A percentile compares a stretch with the other conserved stretches of the same genome.
These are phyloP conservation scores for Heliosperma pusillum DNA, from an alignment of 148 eudicot genomes.

Conservation along the genomic window DNA sequence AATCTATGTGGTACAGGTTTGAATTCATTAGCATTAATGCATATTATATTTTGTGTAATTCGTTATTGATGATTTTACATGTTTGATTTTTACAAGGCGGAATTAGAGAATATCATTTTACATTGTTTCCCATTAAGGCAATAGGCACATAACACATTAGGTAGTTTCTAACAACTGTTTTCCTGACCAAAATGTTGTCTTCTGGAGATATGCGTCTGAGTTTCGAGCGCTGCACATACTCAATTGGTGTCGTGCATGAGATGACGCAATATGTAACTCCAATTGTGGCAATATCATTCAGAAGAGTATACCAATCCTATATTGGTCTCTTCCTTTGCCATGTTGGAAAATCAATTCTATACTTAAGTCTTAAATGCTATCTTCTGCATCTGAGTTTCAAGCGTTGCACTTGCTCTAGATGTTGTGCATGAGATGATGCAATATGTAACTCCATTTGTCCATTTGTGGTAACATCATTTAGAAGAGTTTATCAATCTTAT, in stretches of 20 bases:
- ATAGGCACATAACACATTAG: too few species aligned
- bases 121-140: too few species aligned
- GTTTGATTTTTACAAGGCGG: too few species aligned
- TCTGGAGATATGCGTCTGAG: background rate
- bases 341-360: background rate
- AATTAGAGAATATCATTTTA: too few species aligned
- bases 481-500: too few species aligned
- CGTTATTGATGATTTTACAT: too few species aligned
- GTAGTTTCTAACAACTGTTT: too few species aligned
- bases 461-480: background rate
- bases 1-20: too few species aligned
- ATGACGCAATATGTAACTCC: constrained; percentile 16
- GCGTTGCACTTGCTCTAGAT: constrained; percentile 11
- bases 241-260: constrained; percentile 18
- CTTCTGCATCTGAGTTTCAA: constrained; percentile 13
- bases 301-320: background rate
- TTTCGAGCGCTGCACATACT: background rate
- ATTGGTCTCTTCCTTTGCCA: background rate
- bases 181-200: too few species aligned
- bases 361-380: background rate
- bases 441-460: constrained; percentile 5
- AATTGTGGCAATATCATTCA: background rate
- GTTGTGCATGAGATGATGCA: constrained; percentile 12
- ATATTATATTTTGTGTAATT: too few species aligned
- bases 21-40: too few species aligned